Evolutionary conservation across 2,329 filamentous ascomycete genomes (phyloP).

Genomic region (Didymella lethalis): DNA sequence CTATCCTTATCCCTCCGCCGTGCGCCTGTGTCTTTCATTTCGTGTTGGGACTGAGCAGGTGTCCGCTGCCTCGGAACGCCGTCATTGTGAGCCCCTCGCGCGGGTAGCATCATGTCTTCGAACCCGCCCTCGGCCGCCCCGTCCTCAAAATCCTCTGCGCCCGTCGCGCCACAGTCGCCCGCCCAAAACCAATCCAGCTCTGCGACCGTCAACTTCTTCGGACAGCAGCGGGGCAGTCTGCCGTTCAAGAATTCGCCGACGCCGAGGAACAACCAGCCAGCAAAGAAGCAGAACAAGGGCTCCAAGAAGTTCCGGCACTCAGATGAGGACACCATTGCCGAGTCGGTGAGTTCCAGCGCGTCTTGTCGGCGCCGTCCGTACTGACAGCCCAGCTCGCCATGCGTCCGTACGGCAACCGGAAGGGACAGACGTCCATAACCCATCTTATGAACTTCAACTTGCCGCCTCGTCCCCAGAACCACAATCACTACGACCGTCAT

Average conservation of each 20-base stretch:
- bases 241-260: slow-evolving; percentile 52
- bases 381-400: slow-evolving; percentile 63
- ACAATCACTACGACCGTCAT: slow-evolving; percentile 60
- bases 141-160: slow-evolving; percentile 52
- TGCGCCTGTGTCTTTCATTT: slow-evolving; percentile 15
- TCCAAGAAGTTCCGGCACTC: slow-evolving; percentile 76
- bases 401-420: slow-evolving; percentile 72
- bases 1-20: slow-evolving; percentile 4
- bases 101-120: slow-evolving; percentile 53
- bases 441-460: slow-evolving; percentile 92
- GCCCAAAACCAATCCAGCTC: slow-evolving; percentile 55
- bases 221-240: slow-evolving; percentile 54
- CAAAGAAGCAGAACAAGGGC: slow-evolving; percentile 83
- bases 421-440: slow-evolving; percentile 95
- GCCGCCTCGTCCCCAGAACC: slow-evolving; percentile 73
- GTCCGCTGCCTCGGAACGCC: slow-evolving; percentile 19
- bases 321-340: slow-evolving; percentile 87
- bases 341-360: slow-evolving; percentile 65
- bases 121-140: slow-evolving; percentile 53
- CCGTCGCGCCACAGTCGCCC: slow-evolving; percentile 52
- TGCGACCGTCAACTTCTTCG: slow-evolving; percentile 54
- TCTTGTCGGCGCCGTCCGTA: not conserved
- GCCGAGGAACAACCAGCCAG: slow-evolving; percentile 77
- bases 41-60: not conserved
- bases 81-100: slow-evolving; percentile 38